Conservation (phyloP, 2,329 filamentous ascomycete species). For the Aspergillus sp. region DNA sequence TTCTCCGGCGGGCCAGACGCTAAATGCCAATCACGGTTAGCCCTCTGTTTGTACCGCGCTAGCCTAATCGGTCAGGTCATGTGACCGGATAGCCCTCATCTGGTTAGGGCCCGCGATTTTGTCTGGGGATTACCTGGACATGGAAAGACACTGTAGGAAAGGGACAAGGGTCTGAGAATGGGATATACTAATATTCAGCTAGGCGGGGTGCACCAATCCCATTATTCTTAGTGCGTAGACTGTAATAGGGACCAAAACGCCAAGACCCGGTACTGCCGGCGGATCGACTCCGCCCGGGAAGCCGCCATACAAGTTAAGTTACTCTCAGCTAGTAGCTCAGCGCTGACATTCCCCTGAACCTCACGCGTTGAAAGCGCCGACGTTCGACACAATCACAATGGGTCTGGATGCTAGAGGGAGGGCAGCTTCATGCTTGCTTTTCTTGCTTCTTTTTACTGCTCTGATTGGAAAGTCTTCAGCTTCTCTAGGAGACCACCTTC, state of each 20-base stretch:
- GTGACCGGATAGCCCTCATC: slow-evolving; percentile 16
- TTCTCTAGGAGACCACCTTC: slow-evolving; percentile 73
- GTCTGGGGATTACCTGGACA: neutral
- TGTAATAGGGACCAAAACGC: slow-evolving; percentile 1
- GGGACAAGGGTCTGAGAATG: too few relatives aligned
- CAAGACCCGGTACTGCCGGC: slow-evolving; percentile 7
- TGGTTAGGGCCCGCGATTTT: slow-evolving; percentile 17
- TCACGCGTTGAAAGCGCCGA: neutral
- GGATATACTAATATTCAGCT: too few relatives aligned
- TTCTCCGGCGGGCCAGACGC: slow-evolving; percentile 1
- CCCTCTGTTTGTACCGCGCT: slow-evolving; percentile 6
- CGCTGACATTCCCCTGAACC: slow-evolving; percentile 7
- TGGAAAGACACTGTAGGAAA: too few relatives aligned
- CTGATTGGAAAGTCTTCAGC: slow-evolving; percentile 45
- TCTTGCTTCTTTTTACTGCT: slow-evolving; percentile 24
- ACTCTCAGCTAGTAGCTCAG: neutral
- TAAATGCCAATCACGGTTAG: slow-evolving; percentile 8
- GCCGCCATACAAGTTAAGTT: neutral
- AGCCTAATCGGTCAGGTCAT: slow-evolving; percentile 12
- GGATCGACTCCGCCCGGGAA: slow-evolving; percentile 9
- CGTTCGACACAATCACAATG: slow-evolving; percentile 18
- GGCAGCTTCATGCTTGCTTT: slow-evolving; percentile 18
- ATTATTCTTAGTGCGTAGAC: too few relatives aligned
- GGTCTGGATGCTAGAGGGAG: slow-evolving; percentile 12
- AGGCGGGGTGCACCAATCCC: too few relatives aligned